These are phyloP conservation scores for Penicillium canariense DNA, from an alignment of 495 filamentous ascomycete species.

Conservation along the genomic window DNA sequence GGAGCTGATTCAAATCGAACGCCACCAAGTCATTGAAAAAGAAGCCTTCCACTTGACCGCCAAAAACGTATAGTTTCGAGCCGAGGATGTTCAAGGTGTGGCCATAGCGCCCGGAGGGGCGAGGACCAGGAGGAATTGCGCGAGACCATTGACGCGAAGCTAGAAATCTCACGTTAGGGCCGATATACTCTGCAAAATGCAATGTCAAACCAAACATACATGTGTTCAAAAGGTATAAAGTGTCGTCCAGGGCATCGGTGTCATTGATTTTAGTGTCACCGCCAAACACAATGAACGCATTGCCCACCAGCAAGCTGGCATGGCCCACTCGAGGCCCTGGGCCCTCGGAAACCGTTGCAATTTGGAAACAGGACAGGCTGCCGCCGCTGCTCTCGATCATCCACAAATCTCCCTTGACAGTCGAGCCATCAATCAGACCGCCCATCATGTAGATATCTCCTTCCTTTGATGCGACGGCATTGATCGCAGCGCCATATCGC, in stretches of 20 bases:
- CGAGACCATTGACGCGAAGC: slow-evolving; percentile 98
- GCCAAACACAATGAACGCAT: slow-evolving; percentile 98
- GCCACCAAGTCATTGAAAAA: slow-evolving; percentile 99
- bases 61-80: slow-evolving; percentile 95
- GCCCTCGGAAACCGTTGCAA: slow-evolving; percentile 87
- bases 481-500: slow-evolving; percentile 95
- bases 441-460: slow-evolving; percentile 98
- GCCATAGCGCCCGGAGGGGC: slow-evolving; percentile 89
- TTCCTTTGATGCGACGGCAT: slow-evolving; percentile 88
- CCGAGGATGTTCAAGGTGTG: slow-evolving; percentile 95
- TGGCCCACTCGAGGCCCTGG: slow-evolving; percentile 96
- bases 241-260: slow-evolving; percentile 86
- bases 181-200: neutral
- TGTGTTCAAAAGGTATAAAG: slow-evolving; percentile 94
- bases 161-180: slow-evolving; percentile 33
- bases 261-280: slow-evolving; percentile 98
- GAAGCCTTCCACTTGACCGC: slow-evolving; percentile 93
- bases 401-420: slow-evolving; percentile 96
- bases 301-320: slow-evolving; percentile 90
- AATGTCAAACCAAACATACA: slow-evolving; percentile 59
- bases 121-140: slow-evolving; percentile 76
- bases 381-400: slow-evolving; percentile 85
- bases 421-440: slow-evolving; percentile 87
- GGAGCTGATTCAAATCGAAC: slow-evolving; percentile 92
- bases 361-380: slow-evolving; percentile 86